These are phyloP conservation scores for Hylodesmum podocarpum DNA, from an alignment of 306 rosid species.

Conservation along the genomic window DNA sequence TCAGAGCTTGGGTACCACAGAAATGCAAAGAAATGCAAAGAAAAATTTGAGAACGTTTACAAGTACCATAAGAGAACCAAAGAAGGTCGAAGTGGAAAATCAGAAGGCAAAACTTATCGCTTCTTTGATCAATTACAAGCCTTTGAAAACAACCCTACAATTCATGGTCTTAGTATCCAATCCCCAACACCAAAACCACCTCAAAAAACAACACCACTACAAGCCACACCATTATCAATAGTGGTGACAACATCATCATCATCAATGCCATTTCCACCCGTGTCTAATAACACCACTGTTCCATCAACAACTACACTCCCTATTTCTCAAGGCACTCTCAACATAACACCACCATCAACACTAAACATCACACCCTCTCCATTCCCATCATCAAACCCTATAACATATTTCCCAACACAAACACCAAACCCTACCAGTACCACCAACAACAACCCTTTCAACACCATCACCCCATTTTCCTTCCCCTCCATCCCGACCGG, in stretches of 20 bases:
- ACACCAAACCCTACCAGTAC: constrained; percentile 30
- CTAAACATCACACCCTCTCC: constrained; percentile 38
- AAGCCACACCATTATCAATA: constrained; percentile 5
- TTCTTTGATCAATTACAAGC: constrained; percentile 86
- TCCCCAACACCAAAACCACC: constrained; percentile 19
- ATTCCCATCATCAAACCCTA: constrained; percentile 37
- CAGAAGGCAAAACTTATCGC: constrained; percentile 81
- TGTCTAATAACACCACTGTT: constrained; percentile 40
- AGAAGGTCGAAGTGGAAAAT: constrained; percentile 82
- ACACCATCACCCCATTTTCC: constrained; percentile 13
- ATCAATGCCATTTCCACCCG: constrained; percentile 12
- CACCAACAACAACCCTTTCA: neutral
- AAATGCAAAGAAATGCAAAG: constrained; percentile 92
- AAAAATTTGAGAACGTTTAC: constrained; percentile 94
- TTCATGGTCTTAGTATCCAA: constrained; percentile 24
- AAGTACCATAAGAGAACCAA: constrained; percentile 94
- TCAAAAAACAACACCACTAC: neutral
- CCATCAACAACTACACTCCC: constrained; percentile 44
- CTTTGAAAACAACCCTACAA: constrained; percentile 51
- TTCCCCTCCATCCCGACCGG: constrained; percentile 38
- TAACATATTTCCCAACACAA: constrained; percentile 29
- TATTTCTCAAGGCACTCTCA: constrained; percentile 37
- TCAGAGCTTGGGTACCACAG: constrained; percentile 85
- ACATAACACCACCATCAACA: neutral
- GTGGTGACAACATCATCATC: too few relatives aligned